phyloP scores from a whole-genome alignment of 306 rosid genomes.

The Quercus dentata region DNA sequence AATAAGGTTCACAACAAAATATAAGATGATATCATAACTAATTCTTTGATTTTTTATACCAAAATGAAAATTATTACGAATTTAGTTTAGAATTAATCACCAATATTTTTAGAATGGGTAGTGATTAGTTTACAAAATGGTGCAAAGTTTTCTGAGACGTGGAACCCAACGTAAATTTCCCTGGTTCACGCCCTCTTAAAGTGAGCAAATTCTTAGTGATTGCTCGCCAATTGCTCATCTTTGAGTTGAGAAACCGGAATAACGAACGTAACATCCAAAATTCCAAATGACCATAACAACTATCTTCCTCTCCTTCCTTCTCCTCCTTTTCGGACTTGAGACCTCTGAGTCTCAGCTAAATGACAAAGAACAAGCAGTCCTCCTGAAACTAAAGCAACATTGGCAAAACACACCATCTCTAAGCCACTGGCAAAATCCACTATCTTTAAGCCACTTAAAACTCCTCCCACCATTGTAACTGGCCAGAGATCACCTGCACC shows the following conservation, averaged over 20 bases:
- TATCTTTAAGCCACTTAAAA: conserved; percentile 29
- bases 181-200: too few species aligned
- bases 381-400: conserved; percentile 41
- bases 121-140: too few species aligned
- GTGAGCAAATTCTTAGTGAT: too few species aligned
- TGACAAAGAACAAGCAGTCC: conserved; percentile 42
- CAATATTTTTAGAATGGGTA: too few species aligned
- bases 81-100: too few species aligned
- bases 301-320: conserved; percentile 22
- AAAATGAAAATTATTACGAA: too few species aligned
- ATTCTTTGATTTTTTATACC: too few species aligned
- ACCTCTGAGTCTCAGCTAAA: conserved; percentile 31
- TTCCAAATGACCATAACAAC: conserved; percentile 28
- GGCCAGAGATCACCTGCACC: conserved; percentile 57
- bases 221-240: too few species aligned
- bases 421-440: not conserved
- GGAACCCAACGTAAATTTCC: too few species aligned
- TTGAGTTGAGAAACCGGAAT: not conserved
- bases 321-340: conserved; percentile 22
- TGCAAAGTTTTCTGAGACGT: too few species aligned
- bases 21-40: too few species aligned
- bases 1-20: too few species aligned
- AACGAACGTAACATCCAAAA: not conserved
- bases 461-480: conserved; percentile 47
- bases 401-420: conserved; percentile 36